Evolutionary conservation across 2,329 filamentous ascomycete genomes (phyloP).

Genomic region (Aspergillus intermedius): DNA sequence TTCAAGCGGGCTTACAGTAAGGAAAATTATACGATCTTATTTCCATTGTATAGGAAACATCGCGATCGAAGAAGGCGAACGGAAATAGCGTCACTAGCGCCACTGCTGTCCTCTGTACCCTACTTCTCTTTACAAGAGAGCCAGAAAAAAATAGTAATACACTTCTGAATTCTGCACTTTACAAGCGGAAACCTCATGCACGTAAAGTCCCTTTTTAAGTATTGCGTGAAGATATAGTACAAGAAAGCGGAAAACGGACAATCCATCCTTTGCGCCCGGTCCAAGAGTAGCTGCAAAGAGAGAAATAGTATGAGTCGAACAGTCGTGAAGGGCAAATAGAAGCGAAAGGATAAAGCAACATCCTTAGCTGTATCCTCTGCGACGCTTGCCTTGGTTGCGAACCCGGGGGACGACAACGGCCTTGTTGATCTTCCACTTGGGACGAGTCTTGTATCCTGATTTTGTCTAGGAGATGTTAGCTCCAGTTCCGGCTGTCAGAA

Average conservation of each 20-base stretch:
- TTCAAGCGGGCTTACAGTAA: neutral
- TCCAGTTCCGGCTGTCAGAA: neutral
- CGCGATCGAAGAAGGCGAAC: too few relatives aligned
- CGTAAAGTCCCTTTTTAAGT: neutral
- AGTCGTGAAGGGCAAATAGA: slow-evolving; percentile 1
- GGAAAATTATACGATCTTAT: too few relatives aligned
- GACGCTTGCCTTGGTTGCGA: slow-evolving; percentile 85
- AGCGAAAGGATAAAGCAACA: slow-evolving; percentile 3
- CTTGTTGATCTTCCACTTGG: slow-evolving; percentile 83
- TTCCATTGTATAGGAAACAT: too few relatives aligned
- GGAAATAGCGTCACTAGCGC: too few relatives aligned
- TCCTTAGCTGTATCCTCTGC: slow-evolving; percentile 55
- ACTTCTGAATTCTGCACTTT: too few relatives aligned
- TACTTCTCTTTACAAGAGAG: too few relatives aligned
- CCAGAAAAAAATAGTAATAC: neutral
- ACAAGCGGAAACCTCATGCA: too few relatives aligned
- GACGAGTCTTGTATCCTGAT: slow-evolving; percentile 76
- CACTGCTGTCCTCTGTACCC: too few relatives aligned
- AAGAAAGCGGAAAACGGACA: slow-evolving; percentile 3
- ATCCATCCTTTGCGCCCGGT: slow-evolving; percentile 3
- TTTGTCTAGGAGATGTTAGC: slow-evolving; percentile 39
- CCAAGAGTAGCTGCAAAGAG: neutral
- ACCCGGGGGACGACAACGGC: slow-evolving; percentile 77
- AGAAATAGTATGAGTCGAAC: slow-evolving; percentile 1
- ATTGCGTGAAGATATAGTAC: slow-evolving; percentile 13